Evolutionary conservation across 2,329 filamentous ascomycete species (phyloP).

Genomic region (Blastomyces parvus): DNA sequence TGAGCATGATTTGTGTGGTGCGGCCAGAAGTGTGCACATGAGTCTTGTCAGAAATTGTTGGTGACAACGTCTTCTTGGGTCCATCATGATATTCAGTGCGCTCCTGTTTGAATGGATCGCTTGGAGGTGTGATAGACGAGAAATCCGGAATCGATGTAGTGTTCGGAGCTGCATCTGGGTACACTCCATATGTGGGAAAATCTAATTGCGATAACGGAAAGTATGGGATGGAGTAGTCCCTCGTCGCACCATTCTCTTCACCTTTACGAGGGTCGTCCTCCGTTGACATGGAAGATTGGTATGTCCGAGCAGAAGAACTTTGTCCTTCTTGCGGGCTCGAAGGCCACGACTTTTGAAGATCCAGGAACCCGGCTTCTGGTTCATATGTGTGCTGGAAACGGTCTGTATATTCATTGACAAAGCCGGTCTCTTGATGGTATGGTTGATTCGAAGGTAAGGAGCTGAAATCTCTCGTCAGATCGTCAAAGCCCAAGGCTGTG

Average conservation of each 20-base stretch:
- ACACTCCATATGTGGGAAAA: not conserved
- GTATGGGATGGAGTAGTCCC: not conserved
- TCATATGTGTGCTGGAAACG: not conserved
- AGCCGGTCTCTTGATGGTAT: not conserved
- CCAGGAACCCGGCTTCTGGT: not conserved
- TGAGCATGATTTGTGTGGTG: not conserved
- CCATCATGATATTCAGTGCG: not conserved
- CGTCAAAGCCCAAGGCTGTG: not conserved
- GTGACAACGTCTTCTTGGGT: not conserved
- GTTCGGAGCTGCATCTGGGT: not conserved
- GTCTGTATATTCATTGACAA: not conserved
- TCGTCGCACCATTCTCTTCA: not conserved
- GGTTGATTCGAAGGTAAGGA: not conserved
- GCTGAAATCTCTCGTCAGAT: not conserved
- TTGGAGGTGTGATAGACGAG: not conserved
- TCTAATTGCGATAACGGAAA: not conserved
- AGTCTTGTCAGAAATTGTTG: not conserved
- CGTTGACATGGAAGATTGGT: not conserved
- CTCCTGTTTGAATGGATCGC: not conserved
- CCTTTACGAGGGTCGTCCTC: not conserved
- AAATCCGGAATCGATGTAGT: not conserved
- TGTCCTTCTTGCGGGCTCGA: not conserved
- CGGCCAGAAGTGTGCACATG: not conserved
- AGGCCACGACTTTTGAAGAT: constrained; percentile 2
- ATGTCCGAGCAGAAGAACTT: not conserved